Base-by-base conservation (phyloP, 768 basidiomycete genomes). In the Hericium coralloides region DNA sequence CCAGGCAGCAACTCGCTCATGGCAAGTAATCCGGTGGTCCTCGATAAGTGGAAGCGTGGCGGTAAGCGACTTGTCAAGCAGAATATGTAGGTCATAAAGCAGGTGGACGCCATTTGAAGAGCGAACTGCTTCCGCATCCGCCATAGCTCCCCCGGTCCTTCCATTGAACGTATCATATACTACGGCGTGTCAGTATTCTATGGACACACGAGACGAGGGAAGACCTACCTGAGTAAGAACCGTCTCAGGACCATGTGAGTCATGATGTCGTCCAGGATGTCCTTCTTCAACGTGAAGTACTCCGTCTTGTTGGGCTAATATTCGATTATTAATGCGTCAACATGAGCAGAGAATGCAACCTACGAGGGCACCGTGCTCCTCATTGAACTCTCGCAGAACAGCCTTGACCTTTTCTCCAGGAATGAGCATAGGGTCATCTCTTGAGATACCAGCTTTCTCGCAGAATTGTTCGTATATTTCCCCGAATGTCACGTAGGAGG, bases 51-150 rank as follows among this genome's bases (percentile, higher is more conserved):
- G 78, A 95, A 94, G 18, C 94, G 84, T 12, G 80, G 75, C 0
- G 95, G 95, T 7, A 82, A 78, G 48, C 95, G 84, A 66, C 88
- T 89, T 25, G 87, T 87, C 36, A 98, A 77, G 62, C 82, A 88
- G 63, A 97, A 81, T 26, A 89, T 76, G 67, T 88, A 95, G 15
- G 93, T 94, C 82, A 95, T 86, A 78, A 98, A 98, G 64, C 90
- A 87, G 45, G 82, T 83, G 1, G 89, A 80, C 6, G 97, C 92
- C 38, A 93, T 75, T 67, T 98, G 95, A 41, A 88, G 69, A 9
- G 95, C 87, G 70, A 98, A 97, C 71, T 98, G 95, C 73, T 97
- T 98, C 58, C 97, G 84, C 84, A 98, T 93, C 58, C 90, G 80
- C 95, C 95, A 99, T 3, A 98, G 78, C 64, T 94, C 91, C 56